Evolutionary conservation across 2,329 filamentous ascomycete species (phyloP).

Genomic region (Pseudovirgaria hyperparasitica): DNA sequence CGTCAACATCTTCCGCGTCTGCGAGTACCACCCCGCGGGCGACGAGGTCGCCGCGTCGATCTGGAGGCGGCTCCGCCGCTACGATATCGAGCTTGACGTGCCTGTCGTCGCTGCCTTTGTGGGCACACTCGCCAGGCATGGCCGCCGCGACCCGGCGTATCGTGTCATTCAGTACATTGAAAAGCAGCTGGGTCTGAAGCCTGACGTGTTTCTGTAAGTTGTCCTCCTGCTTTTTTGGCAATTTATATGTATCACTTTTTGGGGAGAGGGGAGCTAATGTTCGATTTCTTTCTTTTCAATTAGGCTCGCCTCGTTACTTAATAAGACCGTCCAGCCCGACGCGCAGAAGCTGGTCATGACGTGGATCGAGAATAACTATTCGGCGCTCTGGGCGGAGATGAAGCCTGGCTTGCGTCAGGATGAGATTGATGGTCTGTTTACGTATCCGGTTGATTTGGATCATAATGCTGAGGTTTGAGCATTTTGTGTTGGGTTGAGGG

Average conservation of each 20-base stretch:
- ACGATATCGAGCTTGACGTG: slow-evolving; percentile 68
- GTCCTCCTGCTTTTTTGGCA: not conserved
- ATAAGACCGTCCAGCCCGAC: slow-evolving; percentile 52
- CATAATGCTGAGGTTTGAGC: slow-evolving; percentile 16
- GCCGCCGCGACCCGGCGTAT: slow-evolving; percentile 55
- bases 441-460: slow-evolving; percentile 22
- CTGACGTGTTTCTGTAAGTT: slow-evolving; percentile 61
- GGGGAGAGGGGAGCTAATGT: slow-evolving; percentile 6
- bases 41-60: slow-evolving; percentile 40
- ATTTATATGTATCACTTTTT: slow-evolving; percentile 4
- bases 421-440: slow-evolving; percentile 22
- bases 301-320: slow-evolving; percentile 65
- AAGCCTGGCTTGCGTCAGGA: slow-evolving; percentile 37
- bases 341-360: slow-evolving; percentile 58
- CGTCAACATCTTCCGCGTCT: slow-evolving; percentile 67
- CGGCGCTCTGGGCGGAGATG: slow-evolving; percentile 55
- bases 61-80: slow-evolving; percentile 56
- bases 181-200: slow-evolving; percentile 50
- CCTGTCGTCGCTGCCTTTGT: slow-evolving; percentile 65
- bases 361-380: slow-evolving; percentile 60
- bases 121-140: slow-evolving; percentile 62
- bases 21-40: slow-evolving; percentile 46
- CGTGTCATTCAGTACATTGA: slow-evolving; percentile 55
- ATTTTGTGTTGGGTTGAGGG: not conserved
- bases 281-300: slow-evolving; percentile 6